Conservation (phyloP, 306 rosid species). For the Urtica urens region DNA sequence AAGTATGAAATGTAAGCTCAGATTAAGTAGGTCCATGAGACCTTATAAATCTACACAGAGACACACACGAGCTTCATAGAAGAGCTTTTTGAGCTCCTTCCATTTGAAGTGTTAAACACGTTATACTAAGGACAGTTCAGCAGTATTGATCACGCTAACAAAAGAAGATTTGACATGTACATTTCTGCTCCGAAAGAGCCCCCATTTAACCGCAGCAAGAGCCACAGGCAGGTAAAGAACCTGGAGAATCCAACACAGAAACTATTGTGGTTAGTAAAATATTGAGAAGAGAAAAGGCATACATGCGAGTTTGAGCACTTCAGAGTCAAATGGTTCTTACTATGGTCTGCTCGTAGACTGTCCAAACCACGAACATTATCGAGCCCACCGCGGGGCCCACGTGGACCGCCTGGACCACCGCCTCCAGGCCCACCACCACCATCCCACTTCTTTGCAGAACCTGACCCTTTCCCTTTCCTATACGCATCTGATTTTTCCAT, state of each 20-base stretch:
- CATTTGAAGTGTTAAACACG: too few relatives aligned
- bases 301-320: too few relatives aligned
- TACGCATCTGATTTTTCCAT: conserved; percentile 90
- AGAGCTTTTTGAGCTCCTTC: too few relatives aligned
- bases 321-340: conserved; percentile 64
- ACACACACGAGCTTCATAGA: too few relatives aligned
- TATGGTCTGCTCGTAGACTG: conserved; percentile 51
- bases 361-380: conserved; percentile 84
- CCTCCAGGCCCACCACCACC: conserved; percentile 80
- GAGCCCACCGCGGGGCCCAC: conserved; percentile 79
- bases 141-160: too few relatives aligned
- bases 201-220: conserved; percentile 81
- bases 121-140: too few relatives aligned
- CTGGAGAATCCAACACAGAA: conserved; percentile 29
- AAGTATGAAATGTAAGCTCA: too few relatives aligned
- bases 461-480: conserved; percentile 73
- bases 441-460: conserved; percentile 71
- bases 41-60: too few relatives aligned
- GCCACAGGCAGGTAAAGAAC: conserved; percentile 85
- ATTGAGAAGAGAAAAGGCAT: too few relatives aligned
- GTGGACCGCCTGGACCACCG: conserved; percentile 50
- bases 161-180: too few relatives aligned
- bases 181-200: background rate
- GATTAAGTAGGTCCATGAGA: too few relatives aligned
- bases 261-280: background rate